Percentiles rank a stretch among this genome's conserved stretches.
Conservation (phyloP, 495 filamentous ascomycete genomes). For the Ascobolus immersus region DNA sequence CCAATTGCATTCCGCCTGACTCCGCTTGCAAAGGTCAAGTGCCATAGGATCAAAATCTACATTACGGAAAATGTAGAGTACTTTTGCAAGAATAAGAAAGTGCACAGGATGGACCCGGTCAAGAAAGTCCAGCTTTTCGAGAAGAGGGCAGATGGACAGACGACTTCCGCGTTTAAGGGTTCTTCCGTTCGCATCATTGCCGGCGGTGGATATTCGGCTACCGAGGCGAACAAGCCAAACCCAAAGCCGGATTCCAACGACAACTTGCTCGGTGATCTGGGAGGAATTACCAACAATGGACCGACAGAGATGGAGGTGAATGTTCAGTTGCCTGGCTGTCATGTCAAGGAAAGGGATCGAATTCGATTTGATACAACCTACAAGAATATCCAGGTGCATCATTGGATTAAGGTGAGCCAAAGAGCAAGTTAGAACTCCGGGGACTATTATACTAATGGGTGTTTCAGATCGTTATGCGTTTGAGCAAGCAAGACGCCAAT, state of each 20-base stretch:
- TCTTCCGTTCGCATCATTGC: constrained; percentile 56
- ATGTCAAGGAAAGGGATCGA: constrained; percentile 60
- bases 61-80: constrained; percentile 90
- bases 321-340: constrained; percentile 79
- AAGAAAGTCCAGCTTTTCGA: constrained; percentile 75
- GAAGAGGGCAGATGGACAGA: constrained; percentile 60
- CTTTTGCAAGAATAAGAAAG: constrained; percentile 63
- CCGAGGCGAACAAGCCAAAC: constrained; percentile 17
- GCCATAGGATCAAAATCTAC: constrained; percentile 85
- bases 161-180: constrained; percentile 48
- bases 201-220: constrained; percentile 33
- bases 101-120: constrained; percentile 61
- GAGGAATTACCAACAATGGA: constrained; percentile 40
- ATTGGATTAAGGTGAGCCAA: constrained; percentile 85
- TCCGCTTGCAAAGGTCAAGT: constrained; percentile 83
- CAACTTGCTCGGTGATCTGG: constrained; percentile 63
- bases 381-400: constrained; percentile 84
- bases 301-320: constrained; percentile 95
- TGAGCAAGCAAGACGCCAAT: constrained; percentile 60
- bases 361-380: constrained; percentile 89
- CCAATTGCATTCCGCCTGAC: constrained; percentile 96
- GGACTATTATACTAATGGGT: neutral
- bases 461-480: constrained; percentile 72
- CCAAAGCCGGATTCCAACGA: constrained; percentile 23
- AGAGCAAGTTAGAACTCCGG: neutral